Evolutionary conservation across 1,139 yeast species (phyloP).

Genomic region (Blastobotrys serpentis): DNA sequence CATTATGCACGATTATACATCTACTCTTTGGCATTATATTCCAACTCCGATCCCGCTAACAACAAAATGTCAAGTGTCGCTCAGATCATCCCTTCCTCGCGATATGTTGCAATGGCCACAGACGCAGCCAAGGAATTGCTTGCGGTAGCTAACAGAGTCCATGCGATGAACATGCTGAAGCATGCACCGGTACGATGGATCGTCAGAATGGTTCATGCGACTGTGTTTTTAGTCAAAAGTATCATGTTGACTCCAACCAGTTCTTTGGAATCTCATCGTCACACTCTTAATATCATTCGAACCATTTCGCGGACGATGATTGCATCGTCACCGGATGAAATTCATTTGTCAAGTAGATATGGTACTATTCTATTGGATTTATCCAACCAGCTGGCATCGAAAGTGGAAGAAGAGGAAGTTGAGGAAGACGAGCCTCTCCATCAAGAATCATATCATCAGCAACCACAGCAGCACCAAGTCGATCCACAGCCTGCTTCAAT

Average conservation of each 20-base stretch:
- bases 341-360: slow-evolving; percentile 78
- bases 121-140: slow-evolving; percentile 81
- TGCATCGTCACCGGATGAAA: slow-evolving; percentile 86
- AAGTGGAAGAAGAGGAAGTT: slow-evolving; percentile 9
- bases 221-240: slow-evolving; percentile 86
- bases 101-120: slow-evolving; percentile 78
- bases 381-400: slow-evolving; percentile 65
- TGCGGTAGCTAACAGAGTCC: slow-evolving; percentile 69
- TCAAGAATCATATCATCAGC: background rate
- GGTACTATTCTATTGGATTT: slow-evolving; percentile 77
- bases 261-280: slow-evolving; percentile 47
- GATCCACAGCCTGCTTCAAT: slow-evolving; percentile 14
- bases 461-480: slow-evolving; percentile 15
- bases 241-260: slow-evolving; percentile 51
- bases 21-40: slow-evolving; percentile 67
- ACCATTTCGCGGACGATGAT: slow-evolving; percentile 71
- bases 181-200: slow-evolving; percentile 93
- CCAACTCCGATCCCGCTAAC: slow-evolving; percentile 26
- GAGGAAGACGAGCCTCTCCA: slow-evolving; percentile 5
- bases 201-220: slow-evolving; percentile 83
- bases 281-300: slow-evolving; percentile 65
- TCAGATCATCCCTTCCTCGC: slow-evolving; percentile 71
- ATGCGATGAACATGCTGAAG: slow-evolving; percentile 56
- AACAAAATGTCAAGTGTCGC: slow-evolving; percentile 51
- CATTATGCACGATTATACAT: slow-evolving; percentile 81